Base-by-base conservation (phyloP, 148 eudicot species). In the Mesembryanthemum crystallinum region DNA sequence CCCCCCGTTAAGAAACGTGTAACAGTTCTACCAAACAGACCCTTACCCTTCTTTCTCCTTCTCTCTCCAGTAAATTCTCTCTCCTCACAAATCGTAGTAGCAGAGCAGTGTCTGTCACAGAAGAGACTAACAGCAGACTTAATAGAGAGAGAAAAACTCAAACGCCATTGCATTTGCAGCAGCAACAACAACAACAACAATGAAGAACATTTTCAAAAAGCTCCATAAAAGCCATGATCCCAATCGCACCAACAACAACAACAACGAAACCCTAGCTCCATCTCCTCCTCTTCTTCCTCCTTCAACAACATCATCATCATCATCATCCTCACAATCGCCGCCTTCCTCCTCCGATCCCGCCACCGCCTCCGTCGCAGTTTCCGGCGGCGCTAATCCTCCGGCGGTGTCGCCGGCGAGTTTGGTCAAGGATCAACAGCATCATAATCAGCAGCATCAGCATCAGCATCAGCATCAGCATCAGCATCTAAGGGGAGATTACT, bases 191-290 rank as follows among this genome's bases (percentile, higher is more conserved):
- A 23, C 18, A 64, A 42, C 23, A 9, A 30, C 37, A 64, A 85
- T 85, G 88, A 85, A 85, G 78, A 82, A 85, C 88, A 85, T 85
- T 83, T 85, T 85, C 80, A 85, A 85, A 70, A 85, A 82, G 58
- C 88, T 85, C 73, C 88, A 85, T 75, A 85, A 83, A 72, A 82
- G 33, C 64, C 81, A 82, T 49, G 85, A 85, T 58, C 85, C 76
- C 28, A 85, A 82, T 85, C 85, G 85, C 28, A 25, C 77, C 60
- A 78, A 72, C 47, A 27, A 18, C 49, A 78, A 66, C 32, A 27
- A 28, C 57, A 85, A 83, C 74, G 84, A 85, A 80, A 82, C 82
- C 88, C 86, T 82, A 85, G 63, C 61, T 33, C 33, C 72, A 14
- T 2, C 78, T 10, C 20, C 82, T 1, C 3, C 82, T 7, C 17